Conservation (phyloP, 2,329 filamentous ascomycete species). For the Penicillium fuscoglaucum region DNA sequence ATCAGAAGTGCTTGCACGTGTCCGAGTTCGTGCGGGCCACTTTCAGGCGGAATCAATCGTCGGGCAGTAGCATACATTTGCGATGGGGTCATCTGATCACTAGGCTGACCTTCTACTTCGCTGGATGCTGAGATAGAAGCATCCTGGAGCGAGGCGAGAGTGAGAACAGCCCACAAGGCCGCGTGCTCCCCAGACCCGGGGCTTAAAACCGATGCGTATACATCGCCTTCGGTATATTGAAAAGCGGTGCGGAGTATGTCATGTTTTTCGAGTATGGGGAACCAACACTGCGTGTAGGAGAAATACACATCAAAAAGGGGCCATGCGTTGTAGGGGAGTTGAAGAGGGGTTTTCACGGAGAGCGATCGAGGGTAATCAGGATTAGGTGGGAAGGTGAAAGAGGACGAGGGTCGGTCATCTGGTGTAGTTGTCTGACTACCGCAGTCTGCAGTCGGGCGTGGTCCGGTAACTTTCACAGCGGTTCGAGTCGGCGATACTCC, state of each 20-base stretch:
- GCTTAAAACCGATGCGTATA: slow-evolving; percentile 27
- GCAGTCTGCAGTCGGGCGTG: slow-evolving; percentile 27
- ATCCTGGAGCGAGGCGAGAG: slow-evolving; percentile 59
- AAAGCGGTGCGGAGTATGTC: slow-evolving; percentile 57
- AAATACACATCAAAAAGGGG: slow-evolving; percentile 71
- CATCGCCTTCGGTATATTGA: slow-evolving; percentile 33
- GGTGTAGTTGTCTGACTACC: slow-evolving; percentile 26
- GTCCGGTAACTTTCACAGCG: slow-evolving; percentile 11
- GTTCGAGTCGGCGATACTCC: slow-evolving; percentile 31
- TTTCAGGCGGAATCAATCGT: slow-evolving; percentile 51
- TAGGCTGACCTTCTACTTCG: slow-evolving; percentile 16
- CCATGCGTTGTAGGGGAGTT: slow-evolving; percentile 53
- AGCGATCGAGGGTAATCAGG: slow-evolving; percentile 11
- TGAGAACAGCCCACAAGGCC: slow-evolving; percentile 61
- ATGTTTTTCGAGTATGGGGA: slow-evolving; percentile 70
- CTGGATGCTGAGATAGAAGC: slow-evolving; percentile 32
- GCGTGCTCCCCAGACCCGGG: slow-evolving; percentile 51
- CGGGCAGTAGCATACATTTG: slow-evolving; percentile 49
- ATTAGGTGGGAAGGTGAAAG: slow-evolving; percentile 4
- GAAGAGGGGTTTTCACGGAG: slow-evolving; percentile 35
- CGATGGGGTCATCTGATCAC: slow-evolving; percentile 19
- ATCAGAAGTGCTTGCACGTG: slow-evolving; percentile 60
- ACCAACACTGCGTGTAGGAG: slow-evolving; percentile 73
- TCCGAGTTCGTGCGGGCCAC: slow-evolving; percentile 48
- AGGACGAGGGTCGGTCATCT: slow-evolving; percentile 6